Conservation (phyloP, 495 filamentous ascomycete genomes). For the Penicillium desertorum region DNA sequence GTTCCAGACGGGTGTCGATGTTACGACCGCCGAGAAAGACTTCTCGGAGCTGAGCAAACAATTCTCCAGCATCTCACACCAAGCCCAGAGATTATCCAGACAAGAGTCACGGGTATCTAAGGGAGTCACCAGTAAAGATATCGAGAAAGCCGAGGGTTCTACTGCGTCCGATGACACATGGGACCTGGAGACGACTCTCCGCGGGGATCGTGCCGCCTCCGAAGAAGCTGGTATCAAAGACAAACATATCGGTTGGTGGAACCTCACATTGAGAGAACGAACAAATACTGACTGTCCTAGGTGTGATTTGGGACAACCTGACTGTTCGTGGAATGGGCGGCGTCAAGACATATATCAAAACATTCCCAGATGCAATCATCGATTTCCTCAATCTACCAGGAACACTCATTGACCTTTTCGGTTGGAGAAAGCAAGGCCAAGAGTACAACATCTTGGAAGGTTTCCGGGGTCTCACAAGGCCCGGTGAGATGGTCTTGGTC, state of each 20-base stretch:
- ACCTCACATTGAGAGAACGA: not conserved
- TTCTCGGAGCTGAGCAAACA: conserved; percentile 74
- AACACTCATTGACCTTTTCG: conserved; percentile 57
- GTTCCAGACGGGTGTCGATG: conserved; percentile 57
- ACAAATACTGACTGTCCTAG: conserved; percentile 25
- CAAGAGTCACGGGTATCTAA: conserved; percentile 46
- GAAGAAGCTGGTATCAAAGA: conserved; percentile 71
- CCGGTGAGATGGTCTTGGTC: conserved; percentile 90
- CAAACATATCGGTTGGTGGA: conserved; percentile 63
- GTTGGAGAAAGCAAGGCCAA: conserved; percentile 57
- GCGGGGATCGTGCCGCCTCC: conserved; percentile 68
- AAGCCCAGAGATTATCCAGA: conserved; percentile 43
- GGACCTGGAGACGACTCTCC: conserved; percentile 67
- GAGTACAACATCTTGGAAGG: conserved; percentile 62
- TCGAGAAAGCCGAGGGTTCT: conserved; percentile 50
- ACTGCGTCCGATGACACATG: conserved; percentile 59
- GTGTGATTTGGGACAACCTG: conserved; percentile 76
- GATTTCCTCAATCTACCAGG: conserved; percentile 72
- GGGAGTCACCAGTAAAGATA: conserved; percentile 35
- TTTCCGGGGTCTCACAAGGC: conserved; percentile 60
- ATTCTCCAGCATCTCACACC: conserved; percentile 65
- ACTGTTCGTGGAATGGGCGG: conserved; percentile 78
- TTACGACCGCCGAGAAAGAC: conserved; percentile 71
- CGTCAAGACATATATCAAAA: conserved; percentile 72
- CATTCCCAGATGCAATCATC: conserved; percentile 78